Evolutionary conservation across 768 basidiomycete species (phyloP).

Genomic region (Panaeolus cyanescens): DNA sequence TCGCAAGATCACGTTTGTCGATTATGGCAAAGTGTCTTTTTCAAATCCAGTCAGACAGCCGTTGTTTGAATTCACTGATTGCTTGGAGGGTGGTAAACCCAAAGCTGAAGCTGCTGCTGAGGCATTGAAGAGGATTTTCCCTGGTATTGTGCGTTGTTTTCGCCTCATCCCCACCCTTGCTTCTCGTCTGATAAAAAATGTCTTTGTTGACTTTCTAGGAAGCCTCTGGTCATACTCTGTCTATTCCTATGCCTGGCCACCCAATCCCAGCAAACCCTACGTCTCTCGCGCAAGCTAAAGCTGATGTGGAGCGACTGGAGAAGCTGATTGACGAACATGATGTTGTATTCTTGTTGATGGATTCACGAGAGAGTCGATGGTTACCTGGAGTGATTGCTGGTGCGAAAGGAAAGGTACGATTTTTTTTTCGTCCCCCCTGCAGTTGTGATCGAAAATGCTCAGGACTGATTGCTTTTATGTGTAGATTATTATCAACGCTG

Average conservation of each 20-base stretch:
- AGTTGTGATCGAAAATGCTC: background rate
- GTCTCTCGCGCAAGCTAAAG: constrained; percentile 55
- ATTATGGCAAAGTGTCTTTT: constrained; percentile 90
- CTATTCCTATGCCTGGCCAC: constrained; percentile 98
- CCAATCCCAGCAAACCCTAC: constrained; percentile 64
- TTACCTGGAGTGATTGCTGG: constrained; percentile 88
- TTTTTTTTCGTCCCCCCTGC: background rate
- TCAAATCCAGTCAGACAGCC: constrained; percentile 98
- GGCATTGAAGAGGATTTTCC: constrained; percentile 84
- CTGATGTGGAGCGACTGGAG: constrained; percentile 76
- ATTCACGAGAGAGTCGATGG: constrained; percentile 98
- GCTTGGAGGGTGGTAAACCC: constrained; percentile 87
- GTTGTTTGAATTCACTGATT: constrained; percentile 94
- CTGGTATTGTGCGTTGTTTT: constrained; percentile 86
- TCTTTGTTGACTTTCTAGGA: constrained; percentile 50
- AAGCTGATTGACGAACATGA: constrained; percentile 84
- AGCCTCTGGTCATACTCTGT: constrained; percentile 73
- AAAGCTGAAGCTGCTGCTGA: constrained; percentile 93
- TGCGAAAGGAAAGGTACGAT: constrained; percentile 76
- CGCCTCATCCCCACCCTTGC: background rate
- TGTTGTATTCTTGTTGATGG: constrained; percentile 92
- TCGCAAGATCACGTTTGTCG: constrained; percentile 88
- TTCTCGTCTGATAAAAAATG: background rate
- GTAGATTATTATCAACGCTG: constrained; percentile 91
- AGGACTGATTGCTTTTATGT: background rate